phyloP scores from a whole-genome alignment of 176 grass and related monocot species.

The Avena insularis region DNA sequence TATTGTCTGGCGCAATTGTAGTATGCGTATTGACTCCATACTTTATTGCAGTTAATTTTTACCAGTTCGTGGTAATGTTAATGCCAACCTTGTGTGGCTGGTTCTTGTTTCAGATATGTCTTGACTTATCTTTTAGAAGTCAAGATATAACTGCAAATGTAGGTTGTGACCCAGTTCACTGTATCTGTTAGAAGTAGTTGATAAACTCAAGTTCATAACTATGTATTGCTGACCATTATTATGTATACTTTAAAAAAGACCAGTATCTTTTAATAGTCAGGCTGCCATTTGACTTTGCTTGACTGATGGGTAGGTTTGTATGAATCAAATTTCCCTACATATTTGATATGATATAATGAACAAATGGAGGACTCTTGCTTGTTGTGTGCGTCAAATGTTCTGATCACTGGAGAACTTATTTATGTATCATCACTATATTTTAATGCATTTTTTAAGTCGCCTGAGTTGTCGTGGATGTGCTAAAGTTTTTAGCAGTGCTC shows the following conservation, averaged over 20 bases:
- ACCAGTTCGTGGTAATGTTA: slow-evolving; percentile 62
- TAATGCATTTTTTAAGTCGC: background rate
- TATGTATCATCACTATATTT: too few relatives aligned
- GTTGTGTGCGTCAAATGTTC: background rate
- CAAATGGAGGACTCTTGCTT: slow-evolving; percentile 7
- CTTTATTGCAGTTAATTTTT: slow-evolving; percentile 65
- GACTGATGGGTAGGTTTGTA: slow-evolving; percentile 24
- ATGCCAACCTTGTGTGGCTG: slow-evolving; percentile 60
- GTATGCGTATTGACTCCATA: slow-evolving; percentile 68
- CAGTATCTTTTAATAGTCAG: slow-evolving; percentile 45
- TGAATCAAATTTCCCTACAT: slow-evolving; percentile 26
- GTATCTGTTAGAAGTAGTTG: slow-evolving; percentile 61
- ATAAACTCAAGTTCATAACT: slow-evolving; percentile 57
- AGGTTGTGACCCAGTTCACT: slow-evolving; percentile 64
- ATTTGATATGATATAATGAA: slow-evolving; percentile 25
- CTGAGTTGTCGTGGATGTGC: background rate
- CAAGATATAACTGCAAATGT: slow-evolving; percentile 58
- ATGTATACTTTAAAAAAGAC: slow-evolving; percentile 61
- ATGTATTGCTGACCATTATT: slow-evolving; percentile 52
- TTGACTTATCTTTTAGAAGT: slow-evolving; percentile 95
- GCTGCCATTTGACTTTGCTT: slow-evolving; percentile 41
- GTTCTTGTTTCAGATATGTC: slow-evolving; percentile 68
- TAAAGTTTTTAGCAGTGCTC: background rate
- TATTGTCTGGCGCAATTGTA: slow-evolving; percentile 58
- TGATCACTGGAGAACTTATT: background rate